phyloP scores from a whole-genome alignment of 331 rosid species.

The Erythrophleum ivorense region DNA sequence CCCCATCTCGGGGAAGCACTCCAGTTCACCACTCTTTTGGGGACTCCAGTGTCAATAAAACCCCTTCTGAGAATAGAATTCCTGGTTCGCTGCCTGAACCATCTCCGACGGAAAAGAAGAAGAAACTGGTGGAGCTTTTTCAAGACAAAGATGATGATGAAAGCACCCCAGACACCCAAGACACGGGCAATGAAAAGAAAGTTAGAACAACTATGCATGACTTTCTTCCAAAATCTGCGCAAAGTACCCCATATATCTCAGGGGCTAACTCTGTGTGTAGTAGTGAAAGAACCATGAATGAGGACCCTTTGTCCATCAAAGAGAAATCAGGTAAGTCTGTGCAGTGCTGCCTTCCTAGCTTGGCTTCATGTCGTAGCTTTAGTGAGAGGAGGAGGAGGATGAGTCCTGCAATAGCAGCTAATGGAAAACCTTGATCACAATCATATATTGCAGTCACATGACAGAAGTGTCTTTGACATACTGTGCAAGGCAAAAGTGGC shows the following conservation, averaged over 20 bases:
- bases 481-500: constrained; percentile 27
- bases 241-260: constrained; percentile 54
- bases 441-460: constrained; percentile 23
- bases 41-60: constrained; percentile 41
- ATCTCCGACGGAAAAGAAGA: constrained; percentile 67
- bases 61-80: constrained; percentile 41
- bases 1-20: constrained; percentile 86
- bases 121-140: constrained; percentile 77
- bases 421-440: constrained; percentile 54
- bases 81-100: constrained; percentile 47
- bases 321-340: constrained; percentile 50
- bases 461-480: constrained; percentile 27
- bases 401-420: constrained; percentile 59
- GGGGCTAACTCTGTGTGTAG: constrained; percentile 55
- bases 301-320: constrained; percentile 31
- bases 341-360: constrained; percentile 75
- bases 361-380: constrained; percentile 68
- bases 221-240: constrained; percentile 55
- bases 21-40: constrained; percentile 63
- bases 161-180: neutral
- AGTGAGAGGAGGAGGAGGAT: constrained; percentile 69
- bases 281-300: constrained; percentile 58
- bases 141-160: constrained; percentile 44
- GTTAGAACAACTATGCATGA: constrained; percentile 46
- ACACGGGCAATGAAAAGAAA: constrained; percentile 27